These are phyloP conservation scores for Adenanthera pavonina DNA, from an alignment of 306 rosid species.

Conservation along the genomic window DNA sequence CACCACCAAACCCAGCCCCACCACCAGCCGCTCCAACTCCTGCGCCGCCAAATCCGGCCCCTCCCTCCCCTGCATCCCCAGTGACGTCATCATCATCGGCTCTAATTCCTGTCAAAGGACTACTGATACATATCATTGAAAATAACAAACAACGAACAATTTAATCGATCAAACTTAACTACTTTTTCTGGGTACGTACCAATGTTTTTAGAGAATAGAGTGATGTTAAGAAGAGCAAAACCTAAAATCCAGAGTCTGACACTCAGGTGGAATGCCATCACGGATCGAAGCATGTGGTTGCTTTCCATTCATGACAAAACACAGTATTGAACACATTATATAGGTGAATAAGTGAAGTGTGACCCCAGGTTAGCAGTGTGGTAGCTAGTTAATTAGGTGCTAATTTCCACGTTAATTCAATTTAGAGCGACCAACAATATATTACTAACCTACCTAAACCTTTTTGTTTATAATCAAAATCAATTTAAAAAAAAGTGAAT, in stretches of 20 bases:
- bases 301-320: neutral
- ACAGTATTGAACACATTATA: conserved; percentile 22
- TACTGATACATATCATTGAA: neutral
- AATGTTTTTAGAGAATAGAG: conserved; percentile 43
- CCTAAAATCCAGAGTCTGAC: conserved; percentile 46
- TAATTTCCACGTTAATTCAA: conserved; percentile 29
- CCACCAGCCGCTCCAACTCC: conserved; percentile 3
- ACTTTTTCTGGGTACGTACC: conserved; percentile 40
- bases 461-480: conserved; percentile 27
- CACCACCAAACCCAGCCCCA: conserved; percentile 25
- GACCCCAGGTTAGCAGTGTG: neutral
- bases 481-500: conserved; percentile 29
- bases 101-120: conserved; percentile 44
- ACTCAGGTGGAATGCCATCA: conserved; percentile 53
- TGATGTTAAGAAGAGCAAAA: conserved; percentile 44
- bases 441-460: conserved; percentile 37
- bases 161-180: neutral
- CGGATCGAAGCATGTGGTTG: conserved; percentile 36
- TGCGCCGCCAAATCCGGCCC: conserved; percentile 29
- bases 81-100: conserved; percentile 44
- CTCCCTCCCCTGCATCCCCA: neutral
- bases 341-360: conserved; percentile 13
- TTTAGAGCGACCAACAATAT: conserved; percentile 39
- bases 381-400: conserved; percentile 31
- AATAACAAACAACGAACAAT: neutral